Conservation (phyloP, 2,329 filamentous ascomycete species). For the Xylariales sp. region DNA sequence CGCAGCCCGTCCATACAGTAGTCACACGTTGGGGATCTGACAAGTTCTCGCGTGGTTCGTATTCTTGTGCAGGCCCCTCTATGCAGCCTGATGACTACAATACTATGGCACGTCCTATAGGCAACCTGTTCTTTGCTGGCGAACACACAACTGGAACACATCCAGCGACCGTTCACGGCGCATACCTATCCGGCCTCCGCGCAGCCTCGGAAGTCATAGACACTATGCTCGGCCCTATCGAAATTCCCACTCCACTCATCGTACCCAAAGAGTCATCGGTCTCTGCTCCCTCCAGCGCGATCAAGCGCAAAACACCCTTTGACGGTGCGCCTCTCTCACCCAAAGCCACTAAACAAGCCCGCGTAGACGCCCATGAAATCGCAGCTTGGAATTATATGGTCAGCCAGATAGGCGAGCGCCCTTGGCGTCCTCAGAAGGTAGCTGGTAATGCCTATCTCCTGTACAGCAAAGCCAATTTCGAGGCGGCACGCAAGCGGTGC, state of each 20-base stretch:
- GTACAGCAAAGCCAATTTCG: conserved; percentile 75
- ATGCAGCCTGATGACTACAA: conserved; percentile 89
- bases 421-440: conserved; percentile 65
- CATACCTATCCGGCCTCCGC: conserved; percentile 87
- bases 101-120: conserved; percentile 76
- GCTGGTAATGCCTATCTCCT: conserved; percentile 83
- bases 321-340: conserved; percentile 27
- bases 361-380: conserved; percentile 52
- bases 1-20: conserved; percentile 76
- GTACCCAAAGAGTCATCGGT: conserved; percentile 51
- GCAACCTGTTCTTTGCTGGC: conserved; percentile 90
- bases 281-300: conserved; percentile 20
- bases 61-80: conserved; percentile 84
- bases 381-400: conserved; percentile 48
- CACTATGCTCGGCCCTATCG: conserved; percentile 73
- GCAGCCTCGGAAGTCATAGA: conserved; percentile 84
- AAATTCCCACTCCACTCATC: conserved; percentile 71
- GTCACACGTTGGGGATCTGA: conserved; percentile 92
- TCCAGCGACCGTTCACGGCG: conserved; percentile 93
- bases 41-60: conserved; percentile 86
- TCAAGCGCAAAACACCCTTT: conserved; percentile 49
- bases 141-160: conserved; percentile 96
- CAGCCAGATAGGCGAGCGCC: conserved; percentile 65
- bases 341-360: conserved; percentile 46
- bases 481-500: conserved; percentile 55